Evolutionary conservation across 2,329 filamentous ascomycete species (phyloP).

Genomic region (Colletotrichum australisinense): DNA sequence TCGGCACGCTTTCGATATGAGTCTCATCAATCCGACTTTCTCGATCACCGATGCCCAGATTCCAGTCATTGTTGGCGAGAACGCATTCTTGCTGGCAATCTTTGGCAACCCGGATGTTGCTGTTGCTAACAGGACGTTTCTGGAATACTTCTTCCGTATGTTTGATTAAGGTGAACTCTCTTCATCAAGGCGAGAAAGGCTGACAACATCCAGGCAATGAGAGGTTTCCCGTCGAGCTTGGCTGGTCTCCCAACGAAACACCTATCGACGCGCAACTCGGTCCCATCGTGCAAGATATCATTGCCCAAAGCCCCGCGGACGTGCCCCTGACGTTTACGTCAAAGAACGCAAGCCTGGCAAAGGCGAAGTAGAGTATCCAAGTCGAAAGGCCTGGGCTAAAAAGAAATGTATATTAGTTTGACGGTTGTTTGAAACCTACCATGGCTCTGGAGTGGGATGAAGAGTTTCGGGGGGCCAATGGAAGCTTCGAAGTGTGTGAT

Average conservation of each 20-base stretch:
- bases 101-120: constrained; percentile 55
- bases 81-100: constrained; percentile 58
- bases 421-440: too few species aligned
- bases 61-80: constrained; percentile 58
- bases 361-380: too few species aligned
- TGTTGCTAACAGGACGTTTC: constrained; percentile 50
- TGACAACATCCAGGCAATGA: background rate
- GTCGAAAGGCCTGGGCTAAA: too few species aligned
- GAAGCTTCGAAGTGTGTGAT: too few species aligned
- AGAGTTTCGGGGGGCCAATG: too few species aligned
- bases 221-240: background rate
- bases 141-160: constrained; percentile 60
- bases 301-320: background rate
- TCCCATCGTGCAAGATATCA: background rate
- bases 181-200: too few species aligned
- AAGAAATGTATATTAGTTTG: too few species aligned
- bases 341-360: too few species aligned
- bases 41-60: background rate
- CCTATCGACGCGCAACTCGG: background rate
- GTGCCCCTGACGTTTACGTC: background rate
- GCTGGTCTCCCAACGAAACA: background rate
- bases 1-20: constrained; percentile 39
- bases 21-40: constrained; percentile 39
- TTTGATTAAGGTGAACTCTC: fast-evolving
- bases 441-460: too few species aligned